These are phyloP conservation scores for Boletus nobilissimus DNA, from an alignment of 1,284 basidiomycete genomes.

Conservation along the genomic window DNA sequence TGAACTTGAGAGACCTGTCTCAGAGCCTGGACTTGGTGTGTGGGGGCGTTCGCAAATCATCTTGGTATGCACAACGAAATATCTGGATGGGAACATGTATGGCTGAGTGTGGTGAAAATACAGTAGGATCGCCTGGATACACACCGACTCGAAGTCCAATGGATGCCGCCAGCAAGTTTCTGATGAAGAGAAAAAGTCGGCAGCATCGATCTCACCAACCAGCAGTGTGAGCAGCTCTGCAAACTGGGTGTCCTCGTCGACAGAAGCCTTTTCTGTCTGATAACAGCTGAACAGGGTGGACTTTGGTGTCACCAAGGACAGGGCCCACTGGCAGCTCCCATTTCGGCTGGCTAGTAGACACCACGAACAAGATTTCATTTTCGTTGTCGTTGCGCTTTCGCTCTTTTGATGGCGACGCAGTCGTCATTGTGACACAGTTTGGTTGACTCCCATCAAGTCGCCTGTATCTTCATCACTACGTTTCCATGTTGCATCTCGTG, in stretches of 20 bases:
- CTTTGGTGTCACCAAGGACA: constrained; percentile 74
- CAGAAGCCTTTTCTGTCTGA: constrained; percentile 47
- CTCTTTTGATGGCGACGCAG: constrained; percentile 60
- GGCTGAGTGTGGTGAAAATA: constrained; percentile 9
- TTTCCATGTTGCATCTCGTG: constrained; percentile 16
- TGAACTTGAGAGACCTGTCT: constrained; percentile 73
- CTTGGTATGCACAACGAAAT: constrained; percentile 77
- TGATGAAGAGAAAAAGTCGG: constrained; percentile 66
- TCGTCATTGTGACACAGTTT: constrained; percentile 41
- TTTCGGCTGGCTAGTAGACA: constrained; percentile 56
- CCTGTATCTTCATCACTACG: constrained; percentile 32
- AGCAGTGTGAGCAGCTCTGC: constrained; percentile 63
- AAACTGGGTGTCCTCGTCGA: constrained; percentile 54
- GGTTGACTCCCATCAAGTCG: too few species aligned
- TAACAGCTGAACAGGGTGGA: constrained; percentile 77
- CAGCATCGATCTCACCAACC: constrained; percentile 76
- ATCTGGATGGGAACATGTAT: constrained; percentile 51
- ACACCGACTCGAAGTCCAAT: constrained; percentile 74
- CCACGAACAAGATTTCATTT: constrained; percentile 57
- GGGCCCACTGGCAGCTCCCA: constrained; percentile 72
- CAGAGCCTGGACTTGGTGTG: constrained; percentile 85
- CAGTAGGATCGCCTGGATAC: constrained; percentile 42
- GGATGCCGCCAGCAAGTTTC: constrained; percentile 57
- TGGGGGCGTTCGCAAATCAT: constrained; percentile 79
- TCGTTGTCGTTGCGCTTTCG: constrained; percentile 64